These are phyloP conservation scores for Neonothopanus nambi DNA, from an alignment of 1,284 basidiomycete genomes.

Conservation along the genomic window DNA sequence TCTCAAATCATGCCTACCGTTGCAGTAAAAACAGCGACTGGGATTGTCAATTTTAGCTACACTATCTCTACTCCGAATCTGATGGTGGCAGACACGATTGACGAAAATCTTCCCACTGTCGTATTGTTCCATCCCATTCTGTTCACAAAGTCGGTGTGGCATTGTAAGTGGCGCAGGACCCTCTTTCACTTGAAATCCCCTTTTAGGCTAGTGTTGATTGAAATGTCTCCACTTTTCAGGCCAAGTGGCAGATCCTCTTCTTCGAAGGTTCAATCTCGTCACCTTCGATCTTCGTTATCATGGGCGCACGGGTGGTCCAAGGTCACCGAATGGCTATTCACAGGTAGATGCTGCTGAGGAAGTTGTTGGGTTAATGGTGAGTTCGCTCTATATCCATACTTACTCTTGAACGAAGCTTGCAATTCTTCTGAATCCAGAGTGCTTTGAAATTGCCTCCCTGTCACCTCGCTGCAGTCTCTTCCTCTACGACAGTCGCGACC, in stretches of 20 bases:
- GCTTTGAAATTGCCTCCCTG: constrained; percentile 17
- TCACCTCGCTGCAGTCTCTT: constrained; percentile 14
- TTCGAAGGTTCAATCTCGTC: constrained; percentile 18
- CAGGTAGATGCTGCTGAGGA: constrained; percentile 15
- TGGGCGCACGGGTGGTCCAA: constrained; percentile 13
- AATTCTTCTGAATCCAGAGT: constrained; percentile 3
- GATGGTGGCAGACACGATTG: constrained; percentile 29
- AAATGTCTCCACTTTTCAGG: not conserved
- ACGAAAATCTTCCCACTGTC: constrained; percentile 33
- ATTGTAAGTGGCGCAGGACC: constrained; percentile 28
- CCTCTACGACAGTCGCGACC: constrained; percentile 14
- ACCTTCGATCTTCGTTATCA: constrained; percentile 16
- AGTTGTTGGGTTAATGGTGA: constrained; percentile 16
- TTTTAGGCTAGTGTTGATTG: not conserved
- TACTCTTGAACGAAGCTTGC: not conserved
- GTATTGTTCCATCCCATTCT: constrained; percentile 39
- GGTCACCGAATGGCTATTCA: constrained; percentile 8
- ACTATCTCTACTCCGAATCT: constrained; percentile 38
- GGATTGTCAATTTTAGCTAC: constrained; percentile 34
- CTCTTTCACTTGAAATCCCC: no score
- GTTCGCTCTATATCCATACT: no score
- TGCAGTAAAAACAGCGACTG: constrained; percentile 29
- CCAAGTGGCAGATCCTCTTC: constrained; percentile 13
- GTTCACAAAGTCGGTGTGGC: constrained; percentile 31
- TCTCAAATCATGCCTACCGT: constrained; percentile 32